These are phyloP conservation scores for Posidonia australis DNA, from an alignment of 106 monocot species.

Conservation along the genomic window DNA sequence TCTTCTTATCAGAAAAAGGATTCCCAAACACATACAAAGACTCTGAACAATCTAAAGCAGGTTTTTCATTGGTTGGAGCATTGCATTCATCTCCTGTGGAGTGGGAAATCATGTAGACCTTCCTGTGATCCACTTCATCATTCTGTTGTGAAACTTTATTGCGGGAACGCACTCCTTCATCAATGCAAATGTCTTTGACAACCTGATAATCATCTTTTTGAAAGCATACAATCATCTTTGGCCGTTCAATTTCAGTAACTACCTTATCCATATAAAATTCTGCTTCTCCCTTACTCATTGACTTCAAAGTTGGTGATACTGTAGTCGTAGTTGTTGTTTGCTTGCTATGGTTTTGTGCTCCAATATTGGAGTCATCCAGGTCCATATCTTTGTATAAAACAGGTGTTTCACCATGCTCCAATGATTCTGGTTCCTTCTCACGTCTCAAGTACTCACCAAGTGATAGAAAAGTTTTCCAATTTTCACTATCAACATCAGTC, in stretches of 20 bases:
- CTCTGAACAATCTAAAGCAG: conserved; percentile 2
- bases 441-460: conserved; percentile 5
- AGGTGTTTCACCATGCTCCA: neutral
- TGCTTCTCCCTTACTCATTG: conserved; percentile 2
- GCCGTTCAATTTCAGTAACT: conserved; percentile 27
- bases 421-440: conserved; percentile 2
- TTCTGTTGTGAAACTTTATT: conserved; percentile 9
- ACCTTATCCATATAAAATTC: conserved; percentile 27
- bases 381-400: neutral
- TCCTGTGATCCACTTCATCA: neutral
- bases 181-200: conserved; percentile 64
- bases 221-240: conserved; percentile 27
- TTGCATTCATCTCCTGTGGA: neutral
- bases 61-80: neutral
- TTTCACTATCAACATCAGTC: conserved; percentile 2
- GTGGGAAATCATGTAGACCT: neutral
- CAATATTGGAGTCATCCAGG: neutral
- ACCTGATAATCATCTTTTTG: conserved; percentile 19
- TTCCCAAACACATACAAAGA: conserved; percentile 1
- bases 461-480: conserved; percentile 1
- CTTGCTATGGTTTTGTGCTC: neutral
- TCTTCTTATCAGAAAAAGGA: neutral
- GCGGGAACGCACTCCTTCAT: conserved; percentile 27
- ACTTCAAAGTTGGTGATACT: neutral
- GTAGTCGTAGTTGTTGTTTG: neutral